Base-by-base conservation (phyloP, 352 stramenopile genomes). In the Phytopythium kandeliae region DNA sequence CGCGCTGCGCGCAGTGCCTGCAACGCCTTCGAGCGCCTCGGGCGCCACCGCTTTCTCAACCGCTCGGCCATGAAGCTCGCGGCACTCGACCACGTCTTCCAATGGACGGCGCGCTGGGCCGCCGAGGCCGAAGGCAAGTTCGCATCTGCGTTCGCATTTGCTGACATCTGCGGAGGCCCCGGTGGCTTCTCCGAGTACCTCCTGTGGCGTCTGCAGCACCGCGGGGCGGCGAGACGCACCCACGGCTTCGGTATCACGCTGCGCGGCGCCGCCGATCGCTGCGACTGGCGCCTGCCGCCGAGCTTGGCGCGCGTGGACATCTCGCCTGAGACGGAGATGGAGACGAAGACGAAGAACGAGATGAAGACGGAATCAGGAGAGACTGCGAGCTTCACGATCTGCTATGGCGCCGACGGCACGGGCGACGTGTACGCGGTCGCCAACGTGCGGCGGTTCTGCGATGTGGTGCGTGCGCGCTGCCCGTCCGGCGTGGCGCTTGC, bases 151-250 rank as follows among this genome's bases (percentile, higher is more conserved):
- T 85, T 85, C n/a, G 67, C 63, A 16, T 93, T 93, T 58, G 74
- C 68, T 6, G 82, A 93, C 45, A 58, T 91, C 28, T 93, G 82
- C 43, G 82, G 82, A n/a, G 82, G 78, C 0, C 82, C 82, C 0
- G 82, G 82, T 5, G 82, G 82, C 4, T 93, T 93, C 51, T 88
- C 78, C 15, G 82, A 93, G 67, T 91, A 86, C 62, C 40, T 93
- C 10, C 46, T 91, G 19, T 93, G 76, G 79, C 60, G 60, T 46
- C 43, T 19, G n/a, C 19, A 26, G 33, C 17, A 48, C n/a, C n/a
- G 37, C 30, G 8, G 4, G 4, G 33, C 37, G 17, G 10, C 19
- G n/a, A 25, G 6, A 22, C 19, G 6, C 19, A 46, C 71, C 31
- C 49, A 55, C 17, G 82, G 82, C 25, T 86, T 75, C 45, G 82